These are phyloP conservation scores for Aspergillus latus DNA, from an alignment of 2,329 filamentous ascomycete genomes.

Conservation along the genomic window DNA sequence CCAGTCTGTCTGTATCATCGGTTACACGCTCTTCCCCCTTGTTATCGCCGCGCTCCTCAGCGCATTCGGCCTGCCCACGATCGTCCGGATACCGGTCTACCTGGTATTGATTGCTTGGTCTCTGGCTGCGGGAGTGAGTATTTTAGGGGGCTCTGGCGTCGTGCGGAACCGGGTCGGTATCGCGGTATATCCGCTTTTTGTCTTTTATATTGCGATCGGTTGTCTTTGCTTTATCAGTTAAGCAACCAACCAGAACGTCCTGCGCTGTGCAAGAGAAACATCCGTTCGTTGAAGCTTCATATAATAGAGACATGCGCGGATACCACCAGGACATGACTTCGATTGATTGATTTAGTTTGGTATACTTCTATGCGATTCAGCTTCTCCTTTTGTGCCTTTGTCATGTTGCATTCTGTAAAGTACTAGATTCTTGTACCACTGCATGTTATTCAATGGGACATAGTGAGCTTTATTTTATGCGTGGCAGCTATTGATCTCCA, in stretches of 20 bases:
- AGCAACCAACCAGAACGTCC: slow-evolving; percentile 9
- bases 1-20: slow-evolving; percentile 96
- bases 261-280: too few species aligned
- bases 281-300: too few species aligned
- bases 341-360: background rate
- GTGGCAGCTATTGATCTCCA: background rate
- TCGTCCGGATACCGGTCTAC: slow-evolving; percentile 87
- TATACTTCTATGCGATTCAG: slow-evolving; percentile 11
- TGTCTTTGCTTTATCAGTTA: slow-evolving; percentile 97
- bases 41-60: slow-evolving; percentile 90
- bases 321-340: too few species aligned
- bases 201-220: slow-evolving; percentile 91
- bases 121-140: slow-evolving; percentile 90
- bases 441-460: slow-evolving; percentile 25
- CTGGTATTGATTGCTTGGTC: slow-evolving; percentile 87
- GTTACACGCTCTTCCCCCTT: slow-evolving; percentile 95
- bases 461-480: background rate
- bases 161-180: slow-evolving; percentile 91
- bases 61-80: slow-evolving; percentile 73
- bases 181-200: slow-evolving; percentile 89
- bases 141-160: slow-evolving; percentile 90
- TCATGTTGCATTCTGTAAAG: slow-evolving; percentile 8
- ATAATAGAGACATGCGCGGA: too few species aligned
- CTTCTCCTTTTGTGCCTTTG: slow-evolving; percentile 1
- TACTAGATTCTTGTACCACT: slow-evolving; percentile 16